These are phyloP conservation scores for Rhytidiadelphus loreus DNA, from an alignment of 225 moss, liverwort and hornwort genomes.

Conservation along the genomic window DNA sequence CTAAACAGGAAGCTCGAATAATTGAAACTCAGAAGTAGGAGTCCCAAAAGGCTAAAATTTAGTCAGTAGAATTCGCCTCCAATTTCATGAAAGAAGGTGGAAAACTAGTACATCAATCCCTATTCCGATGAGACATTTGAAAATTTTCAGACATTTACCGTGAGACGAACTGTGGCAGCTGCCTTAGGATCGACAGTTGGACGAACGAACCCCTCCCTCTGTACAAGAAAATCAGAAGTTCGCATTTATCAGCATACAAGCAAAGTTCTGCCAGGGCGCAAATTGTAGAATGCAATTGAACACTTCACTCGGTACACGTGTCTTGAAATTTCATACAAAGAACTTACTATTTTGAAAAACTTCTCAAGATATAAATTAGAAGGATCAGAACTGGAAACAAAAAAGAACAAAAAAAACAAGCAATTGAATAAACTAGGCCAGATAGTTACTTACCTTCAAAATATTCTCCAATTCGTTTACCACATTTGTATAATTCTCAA, in stretches of 20 bases:
- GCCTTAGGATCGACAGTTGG: background rate
- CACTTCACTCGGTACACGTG: background rate
- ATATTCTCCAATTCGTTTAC: conserved; percentile 33
- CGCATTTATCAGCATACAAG: background rate
- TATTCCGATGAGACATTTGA: background rate
- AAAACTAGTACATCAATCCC: background rate
- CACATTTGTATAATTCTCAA: conserved; percentile 7
- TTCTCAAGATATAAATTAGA: background rate
- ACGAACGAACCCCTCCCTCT: conserved; percentile 16
- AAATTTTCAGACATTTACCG: conserved; percentile 2
- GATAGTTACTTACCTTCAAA: conserved; percentile 7
- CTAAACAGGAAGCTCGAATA: background rate
- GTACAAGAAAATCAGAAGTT: background rate
- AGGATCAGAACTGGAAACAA: background rate
- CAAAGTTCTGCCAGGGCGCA: background rate
- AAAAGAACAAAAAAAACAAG: background rate
- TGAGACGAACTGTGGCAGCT: conserved; percentile 1
- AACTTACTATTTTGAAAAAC: background rate
- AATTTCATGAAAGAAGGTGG: background rate
- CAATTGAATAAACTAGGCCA: background rate
- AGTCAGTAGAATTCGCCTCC: background rate
- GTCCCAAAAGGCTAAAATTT: background rate
- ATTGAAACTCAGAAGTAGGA: background rate
- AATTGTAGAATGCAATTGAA: background rate
- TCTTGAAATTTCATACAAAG: background rate